Percentiles rank a stretch among this genome's conserved stretches.
These are phyloP conservation scores for Picea glauca DNA, from an alignment of 75 land plant species.

Conservation along the genomic window DNA sequence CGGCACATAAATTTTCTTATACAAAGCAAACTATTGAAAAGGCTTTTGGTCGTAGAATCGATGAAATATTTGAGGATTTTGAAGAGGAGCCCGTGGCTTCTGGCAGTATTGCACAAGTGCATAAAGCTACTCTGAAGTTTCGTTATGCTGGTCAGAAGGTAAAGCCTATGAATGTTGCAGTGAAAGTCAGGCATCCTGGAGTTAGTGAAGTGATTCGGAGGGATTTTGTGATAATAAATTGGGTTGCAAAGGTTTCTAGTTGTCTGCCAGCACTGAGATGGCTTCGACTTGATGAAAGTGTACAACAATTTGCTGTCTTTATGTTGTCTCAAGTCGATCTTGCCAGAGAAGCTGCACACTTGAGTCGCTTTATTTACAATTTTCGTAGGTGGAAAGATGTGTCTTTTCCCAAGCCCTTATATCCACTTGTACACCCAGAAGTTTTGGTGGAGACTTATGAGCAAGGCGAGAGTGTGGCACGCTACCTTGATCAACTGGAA, in stretches of 20 bases:
- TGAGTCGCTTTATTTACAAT: constrained; percentile 84
- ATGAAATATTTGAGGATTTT: constrained; percentile 80
- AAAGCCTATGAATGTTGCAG: constrained; percentile 70
- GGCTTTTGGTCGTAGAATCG: constrained; percentile 69
- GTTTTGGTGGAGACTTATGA: constrained; percentile 89
- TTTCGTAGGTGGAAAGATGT: constrained; percentile 87
- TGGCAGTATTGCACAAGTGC: constrained; percentile 89
- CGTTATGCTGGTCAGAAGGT: constrained; percentile 38
- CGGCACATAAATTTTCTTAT: constrained; percentile 60
- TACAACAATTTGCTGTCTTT: constrained; percentile 80
- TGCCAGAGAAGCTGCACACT: constrained; percentile 87
- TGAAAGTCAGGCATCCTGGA: constrained; percentile 92
- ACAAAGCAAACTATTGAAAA: constrained; percentile 51
- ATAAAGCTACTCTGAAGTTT: constrained; percentile 54
- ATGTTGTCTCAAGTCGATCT: constrained; percentile 92
- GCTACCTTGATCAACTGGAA: constrained; percentile 56
- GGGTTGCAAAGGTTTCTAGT: constrained; percentile 56
- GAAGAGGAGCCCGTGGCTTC: constrained; percentile 88
- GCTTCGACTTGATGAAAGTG: constrained; percentile 81
- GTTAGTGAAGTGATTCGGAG: constrained; percentile 73
- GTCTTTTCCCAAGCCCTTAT: constrained; percentile 85
- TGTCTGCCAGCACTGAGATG: constrained; percentile 56
- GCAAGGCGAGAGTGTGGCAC: constrained; percentile 67
- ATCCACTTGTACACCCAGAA: constrained; percentile 90
- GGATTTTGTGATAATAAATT: constrained; percentile 69